A percentile compares a stretch with the other conserved stretches of the same genome.
These are phyloP conservation scores for Annulohypoxylon nitens DNA, from an alignment of 495 filamentous ascomycete genomes.

Conservation along the genomic window DNA sequence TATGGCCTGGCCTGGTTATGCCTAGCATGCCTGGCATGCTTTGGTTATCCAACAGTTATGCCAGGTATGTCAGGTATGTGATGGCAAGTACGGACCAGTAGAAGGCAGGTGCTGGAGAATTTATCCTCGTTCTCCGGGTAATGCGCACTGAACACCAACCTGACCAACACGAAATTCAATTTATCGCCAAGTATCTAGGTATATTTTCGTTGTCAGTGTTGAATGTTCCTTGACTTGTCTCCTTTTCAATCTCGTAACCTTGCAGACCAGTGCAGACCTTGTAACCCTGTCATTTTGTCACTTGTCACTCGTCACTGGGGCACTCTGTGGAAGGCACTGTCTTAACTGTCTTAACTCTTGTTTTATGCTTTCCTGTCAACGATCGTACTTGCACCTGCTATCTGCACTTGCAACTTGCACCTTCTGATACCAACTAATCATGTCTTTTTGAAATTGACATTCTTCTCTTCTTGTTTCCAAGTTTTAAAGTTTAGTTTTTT, in stretches of 20 bases:
- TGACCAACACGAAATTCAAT: constrained; percentile 18
- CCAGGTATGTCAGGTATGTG: neutral
- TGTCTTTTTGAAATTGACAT: constrained; percentile 31
- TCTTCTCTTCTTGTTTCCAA: neutral
- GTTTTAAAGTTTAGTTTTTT: neutral
- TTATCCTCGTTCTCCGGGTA: constrained; percentile 30
- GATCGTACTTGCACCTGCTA: constrained; percentile 1
- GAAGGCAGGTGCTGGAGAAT: neutral
- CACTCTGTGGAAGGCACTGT: neutral
- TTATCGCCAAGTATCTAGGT: constrained; percentile 18
- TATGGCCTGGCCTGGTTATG: too few species aligned
- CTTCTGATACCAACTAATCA: constrained; percentile 27
- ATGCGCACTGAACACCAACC: constrained; percentile 35
- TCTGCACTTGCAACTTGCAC: neutral
- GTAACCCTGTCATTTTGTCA: constrained; percentile 10
- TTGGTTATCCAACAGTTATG: too few species aligned
- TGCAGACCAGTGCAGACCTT: neutral
- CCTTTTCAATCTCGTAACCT: constrained; percentile 16
- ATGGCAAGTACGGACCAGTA: neutral
- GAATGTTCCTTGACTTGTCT: neutral
- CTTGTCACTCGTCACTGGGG: neutral
- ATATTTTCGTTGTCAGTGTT: neutral
- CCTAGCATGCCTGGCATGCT: too few species aligned
- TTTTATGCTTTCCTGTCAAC: constrained; percentile 4
- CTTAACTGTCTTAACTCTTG: neutral